Base-by-base conservation (phyloP, 352 stramenopile species). In the Pythium chondricola region DNA sequence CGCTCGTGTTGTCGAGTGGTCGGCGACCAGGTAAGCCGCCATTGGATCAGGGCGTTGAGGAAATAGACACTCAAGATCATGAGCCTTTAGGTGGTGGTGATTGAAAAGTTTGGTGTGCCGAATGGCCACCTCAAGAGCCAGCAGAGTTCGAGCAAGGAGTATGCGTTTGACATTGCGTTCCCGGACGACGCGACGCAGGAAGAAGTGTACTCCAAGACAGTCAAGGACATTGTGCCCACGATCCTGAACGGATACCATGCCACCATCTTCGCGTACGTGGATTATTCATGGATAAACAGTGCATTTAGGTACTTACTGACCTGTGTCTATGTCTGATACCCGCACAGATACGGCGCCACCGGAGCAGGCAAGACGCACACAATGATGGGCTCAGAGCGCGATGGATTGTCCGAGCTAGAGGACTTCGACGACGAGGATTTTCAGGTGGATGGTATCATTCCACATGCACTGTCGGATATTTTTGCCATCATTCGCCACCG, bases 401-500 rank as follows among this genome's bases (percentile, higher is more conserved):
- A 92, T 27, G 69, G 69, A 14, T 43, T 66, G 6, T 55, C 55
- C 43, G 65, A 83, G 22, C 43, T 74, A 5, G 54, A 73, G 4
- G 63, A 76, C n/a, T 52, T 74, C 40, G 57, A 71, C 14, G 69
- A 83, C 21, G 58, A 63, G 32, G 45, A 64, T 16, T 48, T 74
- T 26, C 43, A 63, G 6, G 71, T 81, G n/a, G 63, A 77, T 35
- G 86, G 86, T n/a, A 93, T 96, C 52, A 93, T 96, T 36, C 86
- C 86, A 20, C 69, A 81, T 46, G 63, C 71, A 6, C 58, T 83
- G 3, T 61, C 71, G 0, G 69, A 83, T 22, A 81, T 83, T 38
- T 83, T 83, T 41, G 66, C 65, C 25, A 65, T 95, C 41, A 95
- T 92, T 45, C 33, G 35, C 11, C 61, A 78, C 30, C 63, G 76